phyloP scores from a whole-genome alignment of 2,329 filamentous ascomycete genomes.

The Fusarium pseudograminearum region DNA sequence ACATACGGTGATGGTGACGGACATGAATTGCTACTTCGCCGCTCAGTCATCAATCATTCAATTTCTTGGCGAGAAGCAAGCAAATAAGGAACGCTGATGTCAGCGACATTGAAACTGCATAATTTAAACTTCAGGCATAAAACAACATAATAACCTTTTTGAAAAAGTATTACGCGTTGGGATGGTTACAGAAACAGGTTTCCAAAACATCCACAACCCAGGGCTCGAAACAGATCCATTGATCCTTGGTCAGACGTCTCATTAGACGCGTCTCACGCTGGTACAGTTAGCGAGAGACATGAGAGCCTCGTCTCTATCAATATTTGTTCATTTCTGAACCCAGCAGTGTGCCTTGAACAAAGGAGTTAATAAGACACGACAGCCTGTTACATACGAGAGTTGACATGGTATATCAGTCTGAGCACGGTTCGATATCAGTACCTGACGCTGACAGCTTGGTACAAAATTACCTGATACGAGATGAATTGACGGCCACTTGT shows the following conservation, averaged over 20 bases:
- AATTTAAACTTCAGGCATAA: constrained; percentile 32
- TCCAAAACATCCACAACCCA: constrained; percentile 19
- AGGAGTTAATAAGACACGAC: constrained; percentile 3
- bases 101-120: constrained; percentile 11
- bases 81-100: constrained; percentile 15
- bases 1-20: neutral
- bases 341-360: neutral
- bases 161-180: constrained; percentile 17
- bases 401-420: neutral
- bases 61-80: constrained; percentile 9
- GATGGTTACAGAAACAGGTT: constrained; percentile 16
- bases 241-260: constrained; percentile 14
- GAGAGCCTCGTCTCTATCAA: constrained; percentile 19
- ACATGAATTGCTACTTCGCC: neutral
- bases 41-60: neutral
- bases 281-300: constrained; percentile 30
- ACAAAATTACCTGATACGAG: constrained; percentile 34
- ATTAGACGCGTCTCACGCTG: constrained; percentile 33
- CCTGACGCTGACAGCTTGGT: constrained; percentile 23
- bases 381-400: constrained; percentile 2
- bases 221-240: constrained; percentile 32
- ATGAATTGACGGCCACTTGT: constrained; percentile 19
- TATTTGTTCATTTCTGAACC: constrained; percentile 14
- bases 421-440: neutral
- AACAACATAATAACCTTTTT: neutral